These are phyloP conservation scores for Cutaneotrichosporon mucoides DNA, from an alignment of 1,284 basidiomycete genomes.

Conservation along the genomic window DNA sequence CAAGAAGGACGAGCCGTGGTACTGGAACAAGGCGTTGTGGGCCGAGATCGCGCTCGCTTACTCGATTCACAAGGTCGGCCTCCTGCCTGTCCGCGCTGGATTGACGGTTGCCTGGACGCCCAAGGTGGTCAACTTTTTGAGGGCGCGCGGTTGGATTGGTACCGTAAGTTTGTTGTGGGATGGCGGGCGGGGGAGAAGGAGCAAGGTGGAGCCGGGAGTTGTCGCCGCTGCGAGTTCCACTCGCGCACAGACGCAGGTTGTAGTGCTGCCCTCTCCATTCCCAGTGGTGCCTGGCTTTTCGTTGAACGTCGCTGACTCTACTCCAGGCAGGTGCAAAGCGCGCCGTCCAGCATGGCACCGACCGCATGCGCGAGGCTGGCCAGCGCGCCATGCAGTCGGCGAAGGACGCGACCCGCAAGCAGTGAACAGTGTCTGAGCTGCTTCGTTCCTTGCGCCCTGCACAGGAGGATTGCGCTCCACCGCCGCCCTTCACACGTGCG, in stretches of 20 bases:
- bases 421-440: neutral
- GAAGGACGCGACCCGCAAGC: constrained; percentile 4
- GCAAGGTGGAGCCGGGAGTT: too few species aligned
- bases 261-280: too few species aligned
- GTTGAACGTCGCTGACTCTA: constrained; percentile 3
- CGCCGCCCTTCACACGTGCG: too few species aligned
- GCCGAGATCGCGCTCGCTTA: constrained; percentile 91
- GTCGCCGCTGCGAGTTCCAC: too few species aligned
- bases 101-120: constrained; percentile 86
- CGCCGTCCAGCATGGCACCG: constrained; percentile 15
- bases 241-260: too few species aligned
- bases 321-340: constrained; percentile 15
- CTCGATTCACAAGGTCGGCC: constrained; percentile 89
- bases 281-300: too few species aligned
- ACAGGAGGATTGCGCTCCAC: too few species aligned
- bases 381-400: constrained; percentile 12
- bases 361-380: constrained; percentile 10
- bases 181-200: too few species aligned
- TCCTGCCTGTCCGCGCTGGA: constrained; percentile 82
- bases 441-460: too few species aligned
- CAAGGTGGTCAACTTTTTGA: constrained; percentile 72
- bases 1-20: constrained; percentile 52
- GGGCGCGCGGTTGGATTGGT: constrained; percentile 63
- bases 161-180: constrained; percentile 29
- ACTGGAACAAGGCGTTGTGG: constrained; percentile 67